A percentile compares a stretch with the other conserved stretches of the same genome.
Evolutionary conservation across 2,329 filamentous ascomycete genomes (phyloP).

Genomic region (Sclerotinia trifoliorum): DNA sequence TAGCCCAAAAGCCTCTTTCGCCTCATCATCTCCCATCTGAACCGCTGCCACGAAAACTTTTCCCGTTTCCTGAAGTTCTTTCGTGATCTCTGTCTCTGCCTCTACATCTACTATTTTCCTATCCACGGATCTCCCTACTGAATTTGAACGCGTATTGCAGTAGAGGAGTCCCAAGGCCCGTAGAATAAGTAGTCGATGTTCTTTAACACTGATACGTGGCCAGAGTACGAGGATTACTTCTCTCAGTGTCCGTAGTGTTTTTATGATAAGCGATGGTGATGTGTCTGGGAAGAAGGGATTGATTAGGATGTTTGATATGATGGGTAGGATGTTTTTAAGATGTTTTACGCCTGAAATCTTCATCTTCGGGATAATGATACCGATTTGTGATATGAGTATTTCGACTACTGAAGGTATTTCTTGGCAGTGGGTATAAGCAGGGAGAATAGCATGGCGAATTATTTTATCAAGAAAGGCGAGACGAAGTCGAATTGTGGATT

Average conservation of each 20-base stretch:
- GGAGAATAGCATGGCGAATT: conserved; percentile 55
- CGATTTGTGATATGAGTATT: conserved; percentile 53
- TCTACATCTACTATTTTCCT: background rate
- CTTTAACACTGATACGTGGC: conserved; percentile 58
- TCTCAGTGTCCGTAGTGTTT: conserved; percentile 51
- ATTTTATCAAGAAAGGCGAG: conserved; percentile 52
- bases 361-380: conserved; percentile 53
- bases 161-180: conserved; percentile 52
- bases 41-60: background rate
- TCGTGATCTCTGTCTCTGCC: background rate
- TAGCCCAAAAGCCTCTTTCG: background rate
- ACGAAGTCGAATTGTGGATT: conserved; percentile 27
- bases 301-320: conserved; percentile 58
- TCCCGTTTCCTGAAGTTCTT: background rate
- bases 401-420: conserved; percentile 58
- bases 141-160: background rate
- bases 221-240: conserved; percentile 63
- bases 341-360: conserved; percentile 66
- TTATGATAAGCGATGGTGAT: conserved; percentile 50
- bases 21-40: background rate
- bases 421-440: conserved; percentile 56
- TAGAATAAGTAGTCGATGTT: conserved; percentile 62
- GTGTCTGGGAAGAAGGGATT: conserved; percentile 65
- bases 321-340: conserved; percentile 53
- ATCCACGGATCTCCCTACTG: background rate